A percentile compares a stretch with the other conserved stretches of the same genome.
phyloP scores from a whole-genome alignment of 192 early-diverging fungal genomes.

The Coemansia sp. region DNA sequence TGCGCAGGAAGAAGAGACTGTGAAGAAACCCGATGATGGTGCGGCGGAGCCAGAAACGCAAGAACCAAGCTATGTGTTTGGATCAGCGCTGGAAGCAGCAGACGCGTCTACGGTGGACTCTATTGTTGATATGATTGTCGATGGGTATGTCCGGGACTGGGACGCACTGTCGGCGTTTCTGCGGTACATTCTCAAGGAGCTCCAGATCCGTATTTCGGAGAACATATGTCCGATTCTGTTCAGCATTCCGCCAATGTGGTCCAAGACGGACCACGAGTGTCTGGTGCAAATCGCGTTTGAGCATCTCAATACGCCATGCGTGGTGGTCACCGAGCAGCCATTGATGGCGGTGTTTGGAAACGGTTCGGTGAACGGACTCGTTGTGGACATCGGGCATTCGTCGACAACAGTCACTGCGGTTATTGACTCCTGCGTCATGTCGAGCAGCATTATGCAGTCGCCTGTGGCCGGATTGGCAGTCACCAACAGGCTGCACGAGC shows the following conservation, averaged over 20 bases:
- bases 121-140: conserved; percentile 58
- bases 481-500: conserved; percentile 61
- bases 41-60: background rate
- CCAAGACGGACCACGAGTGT: conserved; percentile 74
- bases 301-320: conserved; percentile 79
- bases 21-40: background rate
- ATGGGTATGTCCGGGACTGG: conserved; percentile 70
- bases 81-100: conserved; percentile 37
- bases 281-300: conserved; percentile 91
- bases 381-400: conserved; percentile 90
- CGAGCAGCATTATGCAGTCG: conserved; percentile 60
- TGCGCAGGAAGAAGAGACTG: background rate
- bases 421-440: conserved; percentile 71
- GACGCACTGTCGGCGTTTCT: conserved; percentile 70
- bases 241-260: conserved; percentile 79
- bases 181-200: conserved; percentile 76
- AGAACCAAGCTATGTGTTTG: conserved; percentile 46
- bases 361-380: conserved; percentile 73
- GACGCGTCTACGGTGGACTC: conserved; percentile 23
- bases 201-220: conserved; percentile 69
- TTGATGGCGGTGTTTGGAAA: conserved; percentile 79
- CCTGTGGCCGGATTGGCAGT: conserved; percentile 72
- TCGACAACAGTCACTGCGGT: conserved; percentile 79
- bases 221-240: conserved; percentile 80
- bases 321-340: conserved; percentile 83